Conservation (phyloP, 306 rosid genomes). For the Acacia melanoxylon region DNA sequence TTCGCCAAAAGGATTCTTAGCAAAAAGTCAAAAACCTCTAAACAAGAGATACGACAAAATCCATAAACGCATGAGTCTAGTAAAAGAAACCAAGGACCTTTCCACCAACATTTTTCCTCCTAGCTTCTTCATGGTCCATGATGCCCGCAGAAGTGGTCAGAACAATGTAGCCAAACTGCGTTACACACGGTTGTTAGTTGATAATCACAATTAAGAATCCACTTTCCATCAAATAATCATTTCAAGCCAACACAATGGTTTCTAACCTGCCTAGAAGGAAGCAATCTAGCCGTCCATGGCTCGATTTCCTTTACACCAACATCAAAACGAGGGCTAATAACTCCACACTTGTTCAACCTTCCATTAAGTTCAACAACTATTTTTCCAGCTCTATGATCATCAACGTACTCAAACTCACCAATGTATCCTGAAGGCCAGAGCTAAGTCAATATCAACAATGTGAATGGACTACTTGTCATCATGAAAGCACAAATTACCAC, state of each 20-base stretch:
- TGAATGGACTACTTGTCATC: neutral
- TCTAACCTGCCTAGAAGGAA: constrained; percentile 70
- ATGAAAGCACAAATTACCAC: neutral
- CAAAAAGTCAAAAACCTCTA: neutral
- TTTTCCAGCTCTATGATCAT: constrained; percentile 66
- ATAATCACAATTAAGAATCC: neutral
- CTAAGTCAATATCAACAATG: neutral
- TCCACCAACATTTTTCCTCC: constrained; percentile 24
- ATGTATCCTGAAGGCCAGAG: constrained; percentile 47
- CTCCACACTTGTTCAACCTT: constrained; percentile 67
- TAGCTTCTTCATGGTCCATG: constrained; percentile 27
- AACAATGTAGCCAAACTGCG: constrained; percentile 26
- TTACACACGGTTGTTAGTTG: neutral
- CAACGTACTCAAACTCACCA: constrained; percentile 67
- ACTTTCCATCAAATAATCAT: neutral
- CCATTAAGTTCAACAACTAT: constrained; percentile 71
- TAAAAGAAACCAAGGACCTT: constrained; percentile 25
- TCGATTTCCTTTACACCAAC: constrained; percentile 66
- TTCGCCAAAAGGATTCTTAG: neutral
- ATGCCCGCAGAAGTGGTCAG: constrained; percentile 22
- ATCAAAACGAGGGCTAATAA: constrained; percentile 72
- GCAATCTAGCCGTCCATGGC: constrained; percentile 69
- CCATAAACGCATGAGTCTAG: neutral
- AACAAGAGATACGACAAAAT: neutral
- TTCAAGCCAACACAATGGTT: neutral